phyloP scores from a whole-genome alignment of 225 moss, liverwort and hornwort genomes.

The Physcomitrellopsis africana region DNA sequence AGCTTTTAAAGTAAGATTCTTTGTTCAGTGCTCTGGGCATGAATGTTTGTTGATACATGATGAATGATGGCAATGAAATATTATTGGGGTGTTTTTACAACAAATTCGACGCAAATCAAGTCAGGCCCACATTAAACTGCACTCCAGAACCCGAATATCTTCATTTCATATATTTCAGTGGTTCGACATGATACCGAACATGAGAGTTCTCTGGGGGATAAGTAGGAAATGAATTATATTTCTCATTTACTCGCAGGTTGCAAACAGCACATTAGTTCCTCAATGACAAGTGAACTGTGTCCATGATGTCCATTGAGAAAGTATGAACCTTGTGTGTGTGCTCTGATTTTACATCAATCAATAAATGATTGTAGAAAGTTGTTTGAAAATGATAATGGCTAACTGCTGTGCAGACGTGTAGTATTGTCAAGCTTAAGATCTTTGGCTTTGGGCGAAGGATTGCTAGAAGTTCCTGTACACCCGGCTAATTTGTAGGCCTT shows the following conservation, averaged over 20 bases:
- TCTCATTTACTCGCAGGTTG: background rate
- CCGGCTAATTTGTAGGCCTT: background rate
- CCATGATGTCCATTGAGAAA: too few species aligned
- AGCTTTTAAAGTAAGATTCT: slow-evolving; percentile 76
- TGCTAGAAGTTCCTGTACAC: background rate
- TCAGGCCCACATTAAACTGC: background rate
- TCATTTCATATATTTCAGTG: background rate
- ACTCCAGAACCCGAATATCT: background rate
- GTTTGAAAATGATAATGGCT: background rate
- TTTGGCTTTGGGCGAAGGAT: slow-evolving; percentile 3
- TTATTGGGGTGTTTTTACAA: background rate
- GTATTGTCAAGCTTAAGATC: background rate
- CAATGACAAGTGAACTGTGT: background rate
- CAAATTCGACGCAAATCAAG: background rate
- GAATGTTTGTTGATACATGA: slow-evolving; percentile 11
- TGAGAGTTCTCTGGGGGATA: background rate
- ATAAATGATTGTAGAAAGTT: background rate
- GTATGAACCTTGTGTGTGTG: too few species aligned
- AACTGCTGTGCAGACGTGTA: background rate
- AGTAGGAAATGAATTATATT: background rate
- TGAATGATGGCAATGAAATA: background rate
- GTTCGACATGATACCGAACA: background rate
- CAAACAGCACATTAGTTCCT: background rate
- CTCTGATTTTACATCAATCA: too few species aligned
- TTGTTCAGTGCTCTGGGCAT: slow-evolving; percentile 6